A percentile compares a stretch with the other conserved stretches of the same genome.
These are phyloP conservation scores for Saposhnikovia divaricata DNA, from an alignment of 129 eudicot species.

Conservation along the genomic window DNA sequence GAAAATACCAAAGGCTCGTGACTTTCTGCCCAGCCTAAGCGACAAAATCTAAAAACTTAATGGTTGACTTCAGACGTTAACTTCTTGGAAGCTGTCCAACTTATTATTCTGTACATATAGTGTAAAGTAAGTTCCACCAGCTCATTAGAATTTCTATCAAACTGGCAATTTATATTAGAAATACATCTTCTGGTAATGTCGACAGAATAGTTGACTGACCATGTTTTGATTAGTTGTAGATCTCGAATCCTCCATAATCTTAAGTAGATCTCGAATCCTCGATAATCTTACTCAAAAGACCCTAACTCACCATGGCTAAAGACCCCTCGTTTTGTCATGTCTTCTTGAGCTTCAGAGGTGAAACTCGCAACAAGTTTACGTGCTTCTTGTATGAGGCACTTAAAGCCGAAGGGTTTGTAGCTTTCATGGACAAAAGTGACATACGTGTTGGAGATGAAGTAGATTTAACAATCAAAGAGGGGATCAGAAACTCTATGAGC, in stretches of 20 bases:
- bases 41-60: too few relatives aligned
- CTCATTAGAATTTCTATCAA: not conserved
- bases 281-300: too few relatives aligned
- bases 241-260: not conserved
- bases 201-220: not conserved
- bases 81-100: not conserved
- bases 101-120: too few relatives aligned
- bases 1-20: too few relatives aligned
- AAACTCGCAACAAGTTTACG: not conserved
- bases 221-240: not conserved
- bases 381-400: not conserved
- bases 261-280: not conserved
- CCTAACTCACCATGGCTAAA: not conserved
- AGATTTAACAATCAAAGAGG: not conserved
- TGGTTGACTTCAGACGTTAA: not conserved
- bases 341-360: not conserved
- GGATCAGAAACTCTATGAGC: conserved; percentile 1
- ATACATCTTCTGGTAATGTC: not conserved
- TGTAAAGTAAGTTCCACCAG: too few relatives aligned
- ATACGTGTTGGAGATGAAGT: conserved; percentile 1
- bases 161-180: not conserved
- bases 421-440: not conserved
- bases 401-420: not conserved
- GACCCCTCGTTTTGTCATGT: not conserved
- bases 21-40: too few relatives aligned